Base-by-base conservation (phyloP, 192 early-diverging fungal genomes). In the Allomyces javanicus region DNA sequence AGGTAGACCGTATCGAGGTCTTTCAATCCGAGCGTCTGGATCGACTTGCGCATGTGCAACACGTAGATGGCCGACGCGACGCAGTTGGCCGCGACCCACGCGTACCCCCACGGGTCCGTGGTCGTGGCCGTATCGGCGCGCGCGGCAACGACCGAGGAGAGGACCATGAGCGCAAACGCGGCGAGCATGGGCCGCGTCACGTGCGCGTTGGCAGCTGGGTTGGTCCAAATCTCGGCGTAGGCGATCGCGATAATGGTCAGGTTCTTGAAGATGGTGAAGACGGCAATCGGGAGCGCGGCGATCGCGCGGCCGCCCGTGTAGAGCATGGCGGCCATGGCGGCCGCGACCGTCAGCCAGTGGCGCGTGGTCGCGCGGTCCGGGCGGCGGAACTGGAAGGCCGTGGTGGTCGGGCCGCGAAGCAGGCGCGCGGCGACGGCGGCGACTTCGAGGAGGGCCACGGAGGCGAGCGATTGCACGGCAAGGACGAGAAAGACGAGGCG, bases 231-330 rank as follows among this genome's bases (percentile, higher is more conserved):
- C 17, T 98, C 96, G 61, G 86, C 89, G 70, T 92, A 95, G 17
- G 96, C 96, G 69, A 95, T 94, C 24, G 92, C 74, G 72, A 98
- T 94, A 71, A 98, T 98, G 55, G 96, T 98, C 69, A 96, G 72
- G 78, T 98, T 98, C 78, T 98, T 98, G 79, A 96, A 98, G 67
- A 98, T 87, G 26, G 96, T 98, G 70, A 95, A 96, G 43, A 98
- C 76, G 19, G 96, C 89, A 65, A 98, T 92, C 65, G 87, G 82
- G 45, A 98, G 81, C 74, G 84, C 33, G 7, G 33, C 33, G 33
- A 40, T 40, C 7, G 91, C 87, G 73, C 95, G 95, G 64, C 89
- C 89, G 63, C 94, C 96, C 17, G 94, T 95, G 77, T 96, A 96
- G 67, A 98, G 89, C 96, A 98, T 98, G 44, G 85, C 78, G 5